Percentiles rank a stretch among this genome's conserved stretches.
These are phyloP conservation scores for Talaromyces sp. DNA, from an alignment of 2,329 filamentous ascomycete species.

Conservation along the genomic window DNA sequence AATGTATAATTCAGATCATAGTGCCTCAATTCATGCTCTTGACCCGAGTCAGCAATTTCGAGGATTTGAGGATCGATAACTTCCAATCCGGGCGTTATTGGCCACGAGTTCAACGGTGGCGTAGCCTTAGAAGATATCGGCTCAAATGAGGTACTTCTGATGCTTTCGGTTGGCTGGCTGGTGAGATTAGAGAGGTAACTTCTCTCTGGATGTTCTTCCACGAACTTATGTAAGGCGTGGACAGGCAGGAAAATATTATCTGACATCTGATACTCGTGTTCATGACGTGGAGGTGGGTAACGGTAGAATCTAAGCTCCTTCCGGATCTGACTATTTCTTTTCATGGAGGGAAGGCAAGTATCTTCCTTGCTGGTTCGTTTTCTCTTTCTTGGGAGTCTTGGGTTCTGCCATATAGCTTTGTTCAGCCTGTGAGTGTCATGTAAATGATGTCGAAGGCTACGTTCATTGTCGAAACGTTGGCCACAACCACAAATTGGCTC, in stretches of 20 bases:
- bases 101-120: conserved; percentile 11
- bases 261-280: neutral
- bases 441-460: conserved; percentile 8
- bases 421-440: conserved; percentile 6
- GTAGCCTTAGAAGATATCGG: conserved; percentile 8
- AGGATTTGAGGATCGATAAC: conserved; percentile 15
- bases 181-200: conserved; percentile 4
- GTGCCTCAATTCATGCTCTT: too few species aligned
- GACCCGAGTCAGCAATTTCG: neutral
- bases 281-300: conserved; percentile 3
- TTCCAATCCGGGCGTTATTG: conserved; percentile 14
- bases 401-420: conserved; percentile 4
- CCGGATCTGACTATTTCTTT: neutral
- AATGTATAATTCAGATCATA: too few species aligned
- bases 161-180: conserved; percentile 9
- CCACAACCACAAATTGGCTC: conserved; percentile 7
- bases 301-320: conserved; percentile 1
- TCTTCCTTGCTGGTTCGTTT: neutral
- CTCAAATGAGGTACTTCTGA: conserved; percentile 6
- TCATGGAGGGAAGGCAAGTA: neutral
- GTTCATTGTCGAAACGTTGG: conserved; percentile 4
- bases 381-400: conserved; percentile 1
- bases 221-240: conserved; percentile 6
- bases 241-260: conserved; percentile 1
- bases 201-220: conserved; percentile 12